Base-by-base conservation (phyloP, 2,329 filamentous ascomycete genomes). In the Xylaria sp. region DNA sequence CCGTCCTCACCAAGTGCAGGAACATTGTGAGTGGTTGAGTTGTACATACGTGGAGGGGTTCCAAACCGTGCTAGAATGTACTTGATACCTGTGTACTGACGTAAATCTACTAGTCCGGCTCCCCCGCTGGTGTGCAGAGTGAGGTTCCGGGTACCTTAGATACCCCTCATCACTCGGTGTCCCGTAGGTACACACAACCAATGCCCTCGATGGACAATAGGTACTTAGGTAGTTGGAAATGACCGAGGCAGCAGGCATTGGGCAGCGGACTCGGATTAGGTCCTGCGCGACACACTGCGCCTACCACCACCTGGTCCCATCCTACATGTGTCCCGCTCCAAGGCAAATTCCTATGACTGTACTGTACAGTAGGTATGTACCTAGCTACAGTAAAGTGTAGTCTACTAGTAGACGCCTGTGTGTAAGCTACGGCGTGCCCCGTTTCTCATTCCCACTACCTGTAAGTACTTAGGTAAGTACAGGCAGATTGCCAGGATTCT, bases 81-180 rank as follows among this genome's bases (percentile, higher is more conserved):
- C 37, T 38, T 0, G 35, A 17, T 62, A 62, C 59, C 40, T 58
- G 4, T 35, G 3, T 25, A 29, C 48, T 53, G 48, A 58, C 48
- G 27, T 58, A 27, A 62, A 19, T 3, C 21, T 7, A 37, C n/a
- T 3, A 5, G 17, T 6, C 17, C n/a, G 4, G 17, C 4, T 11
- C 10, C 6, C n/a, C 1, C 1, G 9, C 25, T 17, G 25, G 19
- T 25, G 11, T 19, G 37, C 15, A 19, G 27, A 27, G n/a, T 15
- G 4, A 41, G n/a, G 49, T 62, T 33, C 3, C 25, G 8, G 5
- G 19, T 62, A 62, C 60, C 38, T 21, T 1, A 5, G 11, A 44
- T 62, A 62, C 54, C 59, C 59, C 59, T 56, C 59, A 58, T 57
- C 47, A 27, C 35, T 52, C 40, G 21, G 35, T 35, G 23, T 41